Percentiles rank a stretch among this genome's conserved stretches.
Conservation (phyloP, 257 asterid genomes). For the Nicotiana attenuata region DNA sequence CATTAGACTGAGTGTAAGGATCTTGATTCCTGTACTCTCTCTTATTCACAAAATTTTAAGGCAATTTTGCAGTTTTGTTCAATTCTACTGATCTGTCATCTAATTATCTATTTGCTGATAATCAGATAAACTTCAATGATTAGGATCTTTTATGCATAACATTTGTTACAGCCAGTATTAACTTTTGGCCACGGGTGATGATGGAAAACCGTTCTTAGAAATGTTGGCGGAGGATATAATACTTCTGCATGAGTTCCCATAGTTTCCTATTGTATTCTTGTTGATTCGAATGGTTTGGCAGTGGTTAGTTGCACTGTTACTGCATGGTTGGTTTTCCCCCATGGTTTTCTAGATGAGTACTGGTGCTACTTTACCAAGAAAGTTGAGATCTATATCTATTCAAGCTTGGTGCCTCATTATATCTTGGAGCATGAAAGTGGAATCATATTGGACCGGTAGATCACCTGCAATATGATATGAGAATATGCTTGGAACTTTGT, state of each 20-base stretch:
- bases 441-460: not conserved
- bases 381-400: not conserved
- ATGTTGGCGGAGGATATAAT: not conserved
- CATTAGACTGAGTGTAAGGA: conserved; percentile 81
- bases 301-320: not conserved
- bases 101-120: not conserved
- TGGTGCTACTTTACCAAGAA: too few species aligned
- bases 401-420: not conserved
- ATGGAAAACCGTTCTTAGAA: not conserved
- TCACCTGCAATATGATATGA: not conserved
- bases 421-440: not conserved
- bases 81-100: not conserved
- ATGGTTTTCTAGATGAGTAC: too few species aligned
- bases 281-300: not conserved
- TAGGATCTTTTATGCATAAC: not conserved
- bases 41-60: not conserved
- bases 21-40: not conserved
- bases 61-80: not conserved
- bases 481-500: not conserved
- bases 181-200: not conserved
- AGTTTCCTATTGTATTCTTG: not conserved
- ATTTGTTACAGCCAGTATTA: not conserved
- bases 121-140: not conserved
- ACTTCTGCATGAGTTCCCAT: not conserved
- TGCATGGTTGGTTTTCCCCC: not conserved